phyloP scores from a whole-genome alignment of 805 yeast genomes.

The Sungouiozyma ichnusensis region DNA sequence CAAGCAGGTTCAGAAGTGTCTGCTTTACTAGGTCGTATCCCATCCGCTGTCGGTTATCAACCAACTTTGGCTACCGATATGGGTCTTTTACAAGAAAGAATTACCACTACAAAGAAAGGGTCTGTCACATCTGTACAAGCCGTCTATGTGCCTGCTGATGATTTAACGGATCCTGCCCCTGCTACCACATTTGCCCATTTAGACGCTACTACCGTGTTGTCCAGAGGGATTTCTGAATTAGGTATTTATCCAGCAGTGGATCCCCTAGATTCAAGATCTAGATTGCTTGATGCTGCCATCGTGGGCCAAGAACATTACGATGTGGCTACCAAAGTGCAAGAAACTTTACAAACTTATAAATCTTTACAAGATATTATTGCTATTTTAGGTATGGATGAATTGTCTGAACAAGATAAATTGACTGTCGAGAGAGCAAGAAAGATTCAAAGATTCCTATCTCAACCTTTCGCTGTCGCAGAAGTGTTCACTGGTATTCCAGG shows the following conservation, averaged over 20 bases:
- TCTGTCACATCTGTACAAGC: conserved; percentile 99
- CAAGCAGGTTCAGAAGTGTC: conserved; percentile 99
- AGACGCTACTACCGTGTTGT: conserved; percentile 99
- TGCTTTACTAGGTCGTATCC: conserved; percentile 99
- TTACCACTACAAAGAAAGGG: conserved; percentile 99
- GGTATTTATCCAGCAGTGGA: conserved; percentile 99
- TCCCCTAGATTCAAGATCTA: conserved; percentile 98
- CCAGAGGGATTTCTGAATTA: conserved; percentile 98
- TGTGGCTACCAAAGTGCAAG: conserved; percentile 90
- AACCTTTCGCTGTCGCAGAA: conserved; percentile 99
- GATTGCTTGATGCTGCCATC: conserved; percentile 93
- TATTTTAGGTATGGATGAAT: conserved; percentile 99
- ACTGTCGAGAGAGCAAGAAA: conserved; percentile 99
- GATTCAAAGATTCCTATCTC: conserved; percentile 99
- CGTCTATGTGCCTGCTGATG: conserved; percentile 99
- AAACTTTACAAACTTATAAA: conserved; percentile 98
- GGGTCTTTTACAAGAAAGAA: conserved; percentile 99
- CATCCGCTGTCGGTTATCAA: conserved; percentile 99
- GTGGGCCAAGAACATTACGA: conserved; percentile 99
- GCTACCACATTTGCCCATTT: conserved; percentile 99
- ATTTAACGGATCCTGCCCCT: conserved; percentile 99
- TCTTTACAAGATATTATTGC: conserved; percentile 99
- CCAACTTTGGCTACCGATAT: conserved; percentile 99
- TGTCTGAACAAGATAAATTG: conserved; percentile 95
- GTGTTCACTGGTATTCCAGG: conserved; percentile 99